phyloP scores from a whole-genome alignment of 306 rosid species.

The Pueraria montana region DNA sequence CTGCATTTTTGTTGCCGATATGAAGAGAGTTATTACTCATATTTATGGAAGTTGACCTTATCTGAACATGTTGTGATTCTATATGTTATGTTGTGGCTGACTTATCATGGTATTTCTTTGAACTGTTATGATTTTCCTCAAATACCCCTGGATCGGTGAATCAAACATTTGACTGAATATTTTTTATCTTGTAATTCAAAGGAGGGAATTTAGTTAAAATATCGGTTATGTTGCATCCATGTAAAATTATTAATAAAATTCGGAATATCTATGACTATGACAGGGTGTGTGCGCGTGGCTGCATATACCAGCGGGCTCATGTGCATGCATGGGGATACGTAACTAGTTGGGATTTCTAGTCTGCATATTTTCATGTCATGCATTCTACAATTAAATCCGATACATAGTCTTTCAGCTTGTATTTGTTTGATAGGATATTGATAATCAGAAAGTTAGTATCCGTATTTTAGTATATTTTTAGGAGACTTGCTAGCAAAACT shows the following conservation, averaged over 20 bases:
- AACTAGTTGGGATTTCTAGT: neutral
- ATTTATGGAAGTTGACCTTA: constrained; percentile 6
- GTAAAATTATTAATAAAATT: neutral
- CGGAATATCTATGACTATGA: neutral
- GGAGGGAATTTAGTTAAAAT: neutral
- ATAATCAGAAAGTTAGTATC: neutral
- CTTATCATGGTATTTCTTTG: neutral
- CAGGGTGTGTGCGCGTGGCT: neutral
- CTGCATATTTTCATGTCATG: neutral
- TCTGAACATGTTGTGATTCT: neutral
- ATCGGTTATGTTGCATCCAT: neutral
- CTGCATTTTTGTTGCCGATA: neutral
- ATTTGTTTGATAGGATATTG: constrained; percentile 16
- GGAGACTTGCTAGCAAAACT: constrained; percentile 15
- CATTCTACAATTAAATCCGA: neutral
- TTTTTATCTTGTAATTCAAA: neutral
- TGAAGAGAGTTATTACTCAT: neutral
- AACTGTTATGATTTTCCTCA: neutral
- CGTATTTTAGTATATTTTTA: neutral
- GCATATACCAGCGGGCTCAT: neutral
- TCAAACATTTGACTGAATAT: neutral
- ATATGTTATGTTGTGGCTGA: neutral
- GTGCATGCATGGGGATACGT: neutral
- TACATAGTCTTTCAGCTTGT: constrained; percentile 3
- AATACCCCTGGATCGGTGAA: neutral